Evolutionary conservation across 805 yeast genomes (phyloP), one percentile per base, ranked within the genome.

Genomic region (Suhomyces prunicola): DNA sequence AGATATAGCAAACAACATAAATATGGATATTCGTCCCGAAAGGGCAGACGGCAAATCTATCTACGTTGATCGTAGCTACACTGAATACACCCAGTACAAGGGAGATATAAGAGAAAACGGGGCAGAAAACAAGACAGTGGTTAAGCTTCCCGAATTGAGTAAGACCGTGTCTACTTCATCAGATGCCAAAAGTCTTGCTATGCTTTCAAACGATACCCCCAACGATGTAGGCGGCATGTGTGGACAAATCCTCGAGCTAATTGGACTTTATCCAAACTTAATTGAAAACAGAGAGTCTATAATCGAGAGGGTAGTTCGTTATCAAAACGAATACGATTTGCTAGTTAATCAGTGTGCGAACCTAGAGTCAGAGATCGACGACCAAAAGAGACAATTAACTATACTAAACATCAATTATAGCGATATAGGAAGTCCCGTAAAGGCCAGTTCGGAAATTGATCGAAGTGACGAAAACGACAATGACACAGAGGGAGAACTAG

Each of bases 41-140:
- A 63, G 88, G 23, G 71, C 72, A 27, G 87, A 84, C 58, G 86
- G 86, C 0, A 77, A 76, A 48, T 55, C 62, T 52, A 61, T 62
- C 15, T 71, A 57, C 61, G 60, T 57, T 12, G 76, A 65, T 58
- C 66, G 58, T 36, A 78, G 68, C 52, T 67, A 62, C 48, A 68
- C 59, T 55, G 76, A 47, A 22, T 47, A 46, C 33, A 22, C 17
- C 22, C 47, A 51, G 39, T 58, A 49, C 59, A 68, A 50, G 64
- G 60, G 42, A 12, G 49, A 45, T 5, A 13, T 42, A 8, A 15
- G 26, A 12, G 48, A 46, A 22, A 39, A 29, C 54, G 67, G 57
- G 64, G 68, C 26, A 56, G 63, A 44, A 55, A 54, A 60, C 56
- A 50, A 67, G 57, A 56, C 67, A 1, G 72, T 72, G n/a, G 73